phyloP scores from a whole-genome alignment of 2,329 filamentous ascomycete genomes.

The Huntiella abstrusa region DNA sequence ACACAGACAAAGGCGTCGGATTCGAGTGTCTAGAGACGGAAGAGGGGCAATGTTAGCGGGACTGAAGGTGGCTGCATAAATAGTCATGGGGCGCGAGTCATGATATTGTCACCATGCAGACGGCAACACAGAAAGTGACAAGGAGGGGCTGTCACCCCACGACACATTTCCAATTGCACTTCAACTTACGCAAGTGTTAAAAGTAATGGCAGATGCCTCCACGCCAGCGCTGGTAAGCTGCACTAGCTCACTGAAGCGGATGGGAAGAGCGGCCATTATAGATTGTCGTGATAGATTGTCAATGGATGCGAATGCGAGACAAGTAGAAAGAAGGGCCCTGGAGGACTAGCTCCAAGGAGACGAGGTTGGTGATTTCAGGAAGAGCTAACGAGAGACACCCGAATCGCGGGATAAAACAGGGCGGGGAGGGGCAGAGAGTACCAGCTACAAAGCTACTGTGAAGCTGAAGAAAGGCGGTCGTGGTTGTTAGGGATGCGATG shows the following conservation, averaged over 20 bases:
- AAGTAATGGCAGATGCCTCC: conserved; percentile 42
- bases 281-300: not conserved
- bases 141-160: not conserved
- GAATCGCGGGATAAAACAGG: conserved; percentile 1
- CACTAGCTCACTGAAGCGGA: conserved; percentile 84
- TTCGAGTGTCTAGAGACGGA: conserved; percentile 60
- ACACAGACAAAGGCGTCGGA: conserved; percentile 94
- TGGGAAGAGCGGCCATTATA: conserved; percentile 53
- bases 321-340: not conserved
- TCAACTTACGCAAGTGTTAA: conserved; percentile 56
- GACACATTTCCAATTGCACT: not conserved
- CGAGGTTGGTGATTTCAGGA: conserved; percentile 8
- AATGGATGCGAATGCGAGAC: not conserved
- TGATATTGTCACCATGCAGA: not conserved
- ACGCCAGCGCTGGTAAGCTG: conserved; percentile 37
- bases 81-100: not conserved
- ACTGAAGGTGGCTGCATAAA: not conserved
- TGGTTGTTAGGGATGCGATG: not conserved
- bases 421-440: not conserved
- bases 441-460: not conserved
- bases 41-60: conserved; percentile 10
- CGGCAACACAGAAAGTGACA: not conserved
- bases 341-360: conserved; percentile 11
- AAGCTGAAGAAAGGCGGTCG: not conserved
- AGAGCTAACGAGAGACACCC: conserved; percentile 8